Evolutionary conservation across 305 asterid genomes (phyloP), one percentile per base, ranked within the genome.

Genomic region (Solanum chacoense): DNA sequence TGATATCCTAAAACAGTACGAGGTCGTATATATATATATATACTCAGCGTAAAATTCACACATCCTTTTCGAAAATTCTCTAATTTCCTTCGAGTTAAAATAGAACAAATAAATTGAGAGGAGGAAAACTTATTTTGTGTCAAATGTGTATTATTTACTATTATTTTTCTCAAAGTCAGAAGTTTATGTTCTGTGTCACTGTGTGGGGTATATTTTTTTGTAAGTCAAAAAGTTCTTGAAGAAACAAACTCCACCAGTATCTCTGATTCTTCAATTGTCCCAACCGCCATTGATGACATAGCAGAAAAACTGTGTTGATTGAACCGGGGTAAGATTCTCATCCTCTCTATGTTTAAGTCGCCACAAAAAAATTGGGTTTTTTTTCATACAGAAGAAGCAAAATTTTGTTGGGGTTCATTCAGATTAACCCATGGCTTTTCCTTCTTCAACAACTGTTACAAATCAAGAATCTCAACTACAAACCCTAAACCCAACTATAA

Each of bases 401-500:
- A 55, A 55, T 18, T 40, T 40, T 55, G 67, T 55, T 37, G 71
- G 29, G 72, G 29, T n/a, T 65, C 16, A 67, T 24, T n/a, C 73
- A 65, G 73, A 65, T n/a, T 65, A 26, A 65, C 14, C 73, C 75
- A 95, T 96, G 98, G 92, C 93, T 34, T 94, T 96, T 81, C 92
- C 92, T 16, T 89, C 93, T 7, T 63, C 69, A 26, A 14, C 85
- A 80, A 80, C 85, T 4, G 81, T 29, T 32, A 76, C 83, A 16
- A 12, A 85, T n/a, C 94, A 91, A 34, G 93, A 91, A 71, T 88
- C 87, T 14, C 93, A 93, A 78, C 20, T 89, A 65, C 94, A 92
- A 92, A 90, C 94, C 93, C 90, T 87, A 75, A 37, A 91, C 90
- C 91, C 91, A 93, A 94, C 93, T 89, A 92, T 97, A 88, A 93